phyloP scores from a whole-genome alignment of 2,329 filamentous ascomycete genomes.

The Pezicula rhizophila region DNA sequence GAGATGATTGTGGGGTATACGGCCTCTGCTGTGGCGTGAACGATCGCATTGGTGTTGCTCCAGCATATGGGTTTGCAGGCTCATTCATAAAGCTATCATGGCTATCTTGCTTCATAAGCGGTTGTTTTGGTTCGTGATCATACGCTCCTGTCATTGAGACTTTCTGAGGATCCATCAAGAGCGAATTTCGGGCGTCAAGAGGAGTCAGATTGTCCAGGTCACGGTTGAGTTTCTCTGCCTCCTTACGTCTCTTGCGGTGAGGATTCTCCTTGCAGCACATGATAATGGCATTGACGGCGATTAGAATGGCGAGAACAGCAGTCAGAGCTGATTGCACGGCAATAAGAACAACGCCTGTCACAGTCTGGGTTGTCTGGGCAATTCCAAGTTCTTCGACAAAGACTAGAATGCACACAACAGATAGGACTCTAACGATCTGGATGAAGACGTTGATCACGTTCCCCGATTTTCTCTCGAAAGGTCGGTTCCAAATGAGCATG shows the following conservation, averaged over 20 bases:
- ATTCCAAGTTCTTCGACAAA: constrained; percentile 93
- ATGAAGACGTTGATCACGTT: constrained; percentile 94
- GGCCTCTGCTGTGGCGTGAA: constrained; percentile 2
- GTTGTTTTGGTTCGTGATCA: constrained; percentile 16
- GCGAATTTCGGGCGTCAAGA: constrained; percentile 78
- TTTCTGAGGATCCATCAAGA: constrained; percentile 43
- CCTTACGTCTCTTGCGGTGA: constrained; percentile 81
- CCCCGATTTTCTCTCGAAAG: constrained; percentile 78
- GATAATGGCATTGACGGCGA: constrained; percentile 82
- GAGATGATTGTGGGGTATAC: constrained; percentile 8
- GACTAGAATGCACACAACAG: constrained; percentile 80
- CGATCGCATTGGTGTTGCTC: constrained; percentile 16
- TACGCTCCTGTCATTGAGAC: constrained; percentile 13
- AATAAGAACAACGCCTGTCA: constrained; percentile 88
- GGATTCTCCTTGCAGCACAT: constrained; percentile 82
- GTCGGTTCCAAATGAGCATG: constrained; percentile 76
- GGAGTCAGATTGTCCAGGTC: constrained; percentile 80
- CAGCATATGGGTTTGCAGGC: constrained; percentile 23
- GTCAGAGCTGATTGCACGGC: constrained; percentile 85
- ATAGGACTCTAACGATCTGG: constrained; percentile 81
- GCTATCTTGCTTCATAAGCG: constrained; percentile 12
- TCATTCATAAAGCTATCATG: constrained; percentile 22
- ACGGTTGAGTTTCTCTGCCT: constrained; percentile 75
- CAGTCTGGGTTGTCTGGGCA: constrained; percentile 84
- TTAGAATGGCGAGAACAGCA: constrained; percentile 76